Evolutionary conservation across 345 rosid genomes (phyloP), one percentile per base, ranked within the genome.

Genomic region (Linum usitatissimum): DNA sequence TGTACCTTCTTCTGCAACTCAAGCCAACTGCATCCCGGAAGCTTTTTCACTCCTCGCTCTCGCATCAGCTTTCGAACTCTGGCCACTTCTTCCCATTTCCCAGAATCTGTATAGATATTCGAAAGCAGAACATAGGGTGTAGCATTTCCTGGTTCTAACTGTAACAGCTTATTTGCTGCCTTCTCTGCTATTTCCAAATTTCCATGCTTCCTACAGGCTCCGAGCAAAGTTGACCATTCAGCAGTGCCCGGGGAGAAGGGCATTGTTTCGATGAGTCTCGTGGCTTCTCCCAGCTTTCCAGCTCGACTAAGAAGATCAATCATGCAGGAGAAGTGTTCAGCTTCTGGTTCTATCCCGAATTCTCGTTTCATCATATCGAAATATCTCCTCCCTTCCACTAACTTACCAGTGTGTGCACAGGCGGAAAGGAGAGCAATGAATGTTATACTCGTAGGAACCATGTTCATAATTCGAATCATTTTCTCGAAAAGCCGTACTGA

Each of bases 1-100:
- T 92, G 88, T 36, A 68, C 74, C 58, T 73, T 78, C 66, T 76
- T 83, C 64, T 81, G 78, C 57, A 89, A 73, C 71, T 87, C 95
- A 6, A 92, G 80, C 98, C 98, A 89, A 68, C 97, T 89, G 73
- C 91, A 92, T 14, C 95, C 97, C 0, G 95, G 97, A 49, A 75
- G 84, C 83, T 92, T 92, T 83, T 73, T 86, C 60, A 87, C 72
- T 15, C 96, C 89, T 63, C 83, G 77, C 38, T 73, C 84, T 49
- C 89, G 81, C 98, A 89, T 92, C 53, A 79, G 73, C 82, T 73
- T 85, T 76, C 96, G 79, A 49, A 89, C 70, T 12, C 63, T 67
- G 0, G 86, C 89, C 60, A 80, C 72, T 59, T 89, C 81, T 63
- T 89, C 89, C 97, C 92, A 87, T 76, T 73, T 80, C 0, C 91